phyloP scores from a whole-genome alignment of 768 basidiomycete genomes.

The Boletus sp. region DNA sequence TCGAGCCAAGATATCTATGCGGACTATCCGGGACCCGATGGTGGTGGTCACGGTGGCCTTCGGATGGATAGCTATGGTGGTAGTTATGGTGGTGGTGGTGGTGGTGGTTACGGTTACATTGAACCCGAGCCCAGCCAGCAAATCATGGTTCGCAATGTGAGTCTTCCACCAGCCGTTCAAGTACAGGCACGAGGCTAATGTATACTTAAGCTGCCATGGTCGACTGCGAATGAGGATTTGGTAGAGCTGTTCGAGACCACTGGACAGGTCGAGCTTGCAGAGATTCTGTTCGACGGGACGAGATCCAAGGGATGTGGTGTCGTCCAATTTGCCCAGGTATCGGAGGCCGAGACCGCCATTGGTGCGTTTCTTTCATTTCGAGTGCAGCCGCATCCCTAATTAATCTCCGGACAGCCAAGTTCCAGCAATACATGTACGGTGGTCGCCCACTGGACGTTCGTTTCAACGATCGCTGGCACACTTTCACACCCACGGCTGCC shows the following conservation, averaged over 20 bases:
- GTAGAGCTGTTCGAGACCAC: constrained; percentile 99
- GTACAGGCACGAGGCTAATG: background rate
- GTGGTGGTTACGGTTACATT: constrained; percentile 36
- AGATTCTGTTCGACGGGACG: constrained; percentile 90
- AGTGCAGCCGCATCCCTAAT: background rate
- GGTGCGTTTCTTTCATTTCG: constrained; percentile 40
- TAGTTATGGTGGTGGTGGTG: constrained; percentile 34
- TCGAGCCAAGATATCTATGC: constrained; percentile 89
- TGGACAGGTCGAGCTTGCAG: constrained; percentile 89
- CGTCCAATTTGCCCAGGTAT: constrained; percentile 85
- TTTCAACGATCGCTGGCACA: constrained; percentile 95
- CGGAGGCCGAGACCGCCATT: constrained; percentile 93
- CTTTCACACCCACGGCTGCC: constrained; percentile 83
- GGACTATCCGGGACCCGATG: constrained; percentile 87
- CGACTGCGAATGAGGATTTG: constrained; percentile 96
- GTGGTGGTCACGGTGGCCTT: constrained; percentile 32
- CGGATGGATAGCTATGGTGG: constrained; percentile 38
- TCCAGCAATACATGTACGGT: constrained; percentile 94
- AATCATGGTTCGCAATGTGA: constrained; percentile 96
- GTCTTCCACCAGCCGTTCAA: constrained; percentile 34
- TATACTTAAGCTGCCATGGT: constrained; percentile 82
- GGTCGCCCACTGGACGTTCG: constrained; percentile 87
- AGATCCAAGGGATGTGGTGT: constrained; percentile 95
- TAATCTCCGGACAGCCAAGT: constrained; percentile 58
- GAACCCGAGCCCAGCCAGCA: constrained; percentile 90